Base-by-base conservation (phyloP, 768 basidiomycete genomes). In the Exidia glandulosa region DNA sequence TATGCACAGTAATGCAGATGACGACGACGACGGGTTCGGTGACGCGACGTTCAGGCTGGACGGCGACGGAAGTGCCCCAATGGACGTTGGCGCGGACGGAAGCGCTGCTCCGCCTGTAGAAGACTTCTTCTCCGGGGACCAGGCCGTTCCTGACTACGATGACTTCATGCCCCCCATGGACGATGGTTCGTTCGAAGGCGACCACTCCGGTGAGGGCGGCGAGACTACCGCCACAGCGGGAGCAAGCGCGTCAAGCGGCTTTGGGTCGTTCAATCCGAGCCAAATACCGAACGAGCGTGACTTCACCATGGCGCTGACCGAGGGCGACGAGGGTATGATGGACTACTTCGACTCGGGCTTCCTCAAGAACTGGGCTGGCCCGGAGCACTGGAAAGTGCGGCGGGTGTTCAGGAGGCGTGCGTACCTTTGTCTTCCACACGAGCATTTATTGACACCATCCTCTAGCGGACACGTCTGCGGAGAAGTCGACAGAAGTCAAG, bases 401-500 rank as follows among this genome's bases (percentile, higher is more conserved):
- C 19, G 50, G 27, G 30, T 27, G 27, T 54, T 54, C 50, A 54
- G 14, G 30, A 32, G 59, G 56, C 16, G 56, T 54, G 19, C 25
- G 50, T 54, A 6, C 2, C 2, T 23, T 6, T 45, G 16, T 45
- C 6, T 14, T 23, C 10, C 23, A 0, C 5, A 19, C 23, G 6
- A 19, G 6, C 16, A 12, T 19, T 19, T 45, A 23, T 6, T 45
- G 76, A 74, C 25, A 70, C 76, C 23, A 80, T 86, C 92, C 94
- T 66, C 94, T 94, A 71, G 96, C 98, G 68, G 94, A 98, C 71
- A 81, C 85, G 66, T 79, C 89, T 66, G 77, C 85, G 66, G 94
- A 90, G 79, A 95, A 95, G 65, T 99, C 96, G 96, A 96, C 96
- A 2, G 96, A 96, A 0, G 94, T 94, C 10, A 91, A 98, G 72